Percentiles rank a stretch among this genome's conserved stretches.
Evolutionary conservation across 345 rosid genomes (phyloP).

Genomic region (Citrus inodora): DNA sequence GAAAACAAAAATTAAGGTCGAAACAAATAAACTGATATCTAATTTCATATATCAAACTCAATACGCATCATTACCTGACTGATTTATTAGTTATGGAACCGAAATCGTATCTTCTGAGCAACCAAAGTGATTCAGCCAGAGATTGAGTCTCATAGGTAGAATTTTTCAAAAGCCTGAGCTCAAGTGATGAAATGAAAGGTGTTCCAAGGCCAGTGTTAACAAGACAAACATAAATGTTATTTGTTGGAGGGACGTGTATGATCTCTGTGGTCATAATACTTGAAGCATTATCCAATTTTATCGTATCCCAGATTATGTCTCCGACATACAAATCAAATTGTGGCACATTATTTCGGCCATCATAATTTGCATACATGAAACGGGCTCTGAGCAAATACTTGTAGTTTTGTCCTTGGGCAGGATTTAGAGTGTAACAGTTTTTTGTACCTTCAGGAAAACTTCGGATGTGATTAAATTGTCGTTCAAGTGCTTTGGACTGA

Average conservation of each 20-base stretch:
- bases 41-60: too few species aligned
- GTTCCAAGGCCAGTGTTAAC: slow-evolving; percentile 14
- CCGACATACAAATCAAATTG: slow-evolving; percentile 22
- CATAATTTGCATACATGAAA: slow-evolving; percentile 17
- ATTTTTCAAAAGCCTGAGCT: slow-evolving; percentile 9
- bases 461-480: not conserved
- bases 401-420: not conserved
- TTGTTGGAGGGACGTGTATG: slow-evolving; percentile 1
- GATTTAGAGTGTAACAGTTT: slow-evolving; percentile 19
- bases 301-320: slow-evolving; percentile 11
- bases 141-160: not conserved
- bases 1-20: not conserved
- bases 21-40: not conserved
- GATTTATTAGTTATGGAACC: slow-evolving; percentile 15
- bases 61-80: not conserved
- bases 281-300: not conserved
- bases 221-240: slow-evolving; percentile 10
- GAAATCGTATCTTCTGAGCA: not conserved
- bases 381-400: slow-evolving; percentile 21
- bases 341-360: not conserved
- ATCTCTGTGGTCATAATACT: slow-evolving; percentile 4
- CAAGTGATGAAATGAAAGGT: slow-evolving; percentile 22
- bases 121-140: not conserved
- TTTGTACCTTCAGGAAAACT: slow-evolving; percentile 20
- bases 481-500: not conserved